A percentile compares a stretch with the other conserved stretches of the same genome.
Conservation (phyloP, 2,329 filamentous ascomycete genomes). For the Penicillium psychrosexuale region DNA sequence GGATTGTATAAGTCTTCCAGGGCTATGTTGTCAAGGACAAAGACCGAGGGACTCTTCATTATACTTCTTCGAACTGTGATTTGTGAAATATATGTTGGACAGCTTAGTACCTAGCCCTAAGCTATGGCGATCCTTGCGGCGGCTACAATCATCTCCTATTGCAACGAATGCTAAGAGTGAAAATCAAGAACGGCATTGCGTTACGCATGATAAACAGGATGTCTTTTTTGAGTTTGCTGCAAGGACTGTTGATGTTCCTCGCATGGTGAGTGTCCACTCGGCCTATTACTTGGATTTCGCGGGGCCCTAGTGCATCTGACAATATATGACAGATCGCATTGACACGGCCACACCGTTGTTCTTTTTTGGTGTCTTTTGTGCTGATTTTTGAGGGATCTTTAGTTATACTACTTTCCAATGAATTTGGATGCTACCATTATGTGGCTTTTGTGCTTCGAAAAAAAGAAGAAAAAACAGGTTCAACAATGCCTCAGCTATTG, state of each 20-base stretch:
- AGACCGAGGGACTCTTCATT: not conserved
- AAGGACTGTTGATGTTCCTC: slow-evolving; percentile 38
- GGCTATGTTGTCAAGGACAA: not conserved
- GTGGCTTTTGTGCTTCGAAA: no score
- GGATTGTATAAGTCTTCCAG: not conserved
- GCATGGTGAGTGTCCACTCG: slow-evolving; percentile 30
- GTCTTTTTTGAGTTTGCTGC: slow-evolving; percentile 40
- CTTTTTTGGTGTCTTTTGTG: no score
- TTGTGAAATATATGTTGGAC: not conserved
- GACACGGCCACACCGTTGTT: slow-evolving; percentile 27
- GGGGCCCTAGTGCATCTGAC: not conserved
- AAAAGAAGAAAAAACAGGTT: no score
- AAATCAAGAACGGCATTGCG: slow-evolving; percentile 32
- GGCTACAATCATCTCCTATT: slow-evolving; percentile 32
- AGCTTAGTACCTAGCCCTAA: not conserved
- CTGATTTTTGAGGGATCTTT: no score
- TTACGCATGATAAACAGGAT: slow-evolving; percentile 32
- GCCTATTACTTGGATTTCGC: slow-evolving; percentile 1
- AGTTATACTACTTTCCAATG: no score
- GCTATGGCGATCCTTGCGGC: slow-evolving; percentile 25
- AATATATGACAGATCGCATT: slow-evolving; percentile 30
- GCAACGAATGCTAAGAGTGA: slow-evolving; percentile 32
- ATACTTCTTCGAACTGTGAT: not conserved
- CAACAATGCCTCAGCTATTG: no score
- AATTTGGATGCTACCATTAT: no score